phyloP scores from a whole-genome alignment of 2,329 filamentous ascomycete genomes.

The Cytospora piceae region DNA sequence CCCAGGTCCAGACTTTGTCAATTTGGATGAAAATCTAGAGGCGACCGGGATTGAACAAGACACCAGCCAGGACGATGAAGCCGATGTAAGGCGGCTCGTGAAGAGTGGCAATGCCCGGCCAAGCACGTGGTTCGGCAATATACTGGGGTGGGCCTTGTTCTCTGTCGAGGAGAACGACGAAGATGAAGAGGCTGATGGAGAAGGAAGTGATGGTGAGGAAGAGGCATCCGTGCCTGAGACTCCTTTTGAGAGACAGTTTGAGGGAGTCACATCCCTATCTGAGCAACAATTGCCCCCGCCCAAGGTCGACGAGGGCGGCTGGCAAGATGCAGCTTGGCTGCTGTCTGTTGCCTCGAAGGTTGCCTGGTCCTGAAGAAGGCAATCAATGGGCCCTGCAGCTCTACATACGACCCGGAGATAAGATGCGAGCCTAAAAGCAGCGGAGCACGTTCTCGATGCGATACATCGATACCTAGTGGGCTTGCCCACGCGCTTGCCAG shows the following conservation, averaged over 20 bases:
- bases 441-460: conserved; percentile 14
- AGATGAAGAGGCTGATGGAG: conserved; percentile 34
- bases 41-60: conserved; percentile 53
- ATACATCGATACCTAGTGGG: conserved; percentile 1
- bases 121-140: conserved; percentile 61
- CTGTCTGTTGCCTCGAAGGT: conserved; percentile 67
- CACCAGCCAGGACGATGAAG: conserved; percentile 59
- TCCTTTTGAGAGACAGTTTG: conserved; percentile 40
- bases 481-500: conserved; percentile 11
- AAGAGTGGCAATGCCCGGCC: conserved; percentile 53
- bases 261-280: conserved; percentile 46
- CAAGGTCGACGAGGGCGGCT: conserved; percentile 60
- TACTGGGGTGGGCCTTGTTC: conserved; percentile 65
- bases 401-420: neutral
- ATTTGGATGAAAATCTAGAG: conserved; percentile 63
- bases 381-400: conserved; percentile 1
- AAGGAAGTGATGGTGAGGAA: conserved; percentile 33
- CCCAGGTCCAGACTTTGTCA: conserved; percentile 64
- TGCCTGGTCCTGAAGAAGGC: conserved; percentile 25
- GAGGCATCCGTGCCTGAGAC: conserved; percentile 22
- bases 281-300: conserved; percentile 54
- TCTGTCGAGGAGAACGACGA: conserved; percentile 64
- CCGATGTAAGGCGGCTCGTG: conserved; percentile 59
- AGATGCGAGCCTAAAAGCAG: conserved; percentile 6
- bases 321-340: conserved; percentile 71